phyloP scores from a whole-genome alignment of 148 eudicot species.

The Fallopia convolvulus region DNA sequence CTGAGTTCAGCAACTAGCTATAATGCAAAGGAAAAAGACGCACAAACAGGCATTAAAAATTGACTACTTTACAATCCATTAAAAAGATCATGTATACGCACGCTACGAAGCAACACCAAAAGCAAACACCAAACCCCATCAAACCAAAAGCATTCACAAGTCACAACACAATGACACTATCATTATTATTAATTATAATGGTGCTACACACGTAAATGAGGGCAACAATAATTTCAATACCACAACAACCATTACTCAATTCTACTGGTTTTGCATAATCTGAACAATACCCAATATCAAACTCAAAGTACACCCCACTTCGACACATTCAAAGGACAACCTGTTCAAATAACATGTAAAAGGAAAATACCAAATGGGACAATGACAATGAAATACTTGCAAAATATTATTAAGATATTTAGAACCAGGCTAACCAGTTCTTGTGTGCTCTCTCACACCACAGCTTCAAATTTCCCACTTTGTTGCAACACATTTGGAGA shows the following conservation, averaged over 20 bases:
- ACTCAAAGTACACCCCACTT: background rate
- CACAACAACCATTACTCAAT: background rate
- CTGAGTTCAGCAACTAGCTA: conserved; percentile 5
- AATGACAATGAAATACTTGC: background rate
- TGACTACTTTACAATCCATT: background rate
- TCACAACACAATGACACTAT: conserved; percentile 1
- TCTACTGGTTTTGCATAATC: background rate
- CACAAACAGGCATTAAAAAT: conserved; percentile 9
- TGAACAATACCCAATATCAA: background rate
- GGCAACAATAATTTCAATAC: conserved; percentile 1
- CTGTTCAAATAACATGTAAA: background rate
- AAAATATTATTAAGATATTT: background rate
- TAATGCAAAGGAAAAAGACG: background rate
- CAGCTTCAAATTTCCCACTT: background rate
- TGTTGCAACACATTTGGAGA: background rate
- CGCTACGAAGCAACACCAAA: conserved; percentile 18
- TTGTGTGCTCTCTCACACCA: background rate
- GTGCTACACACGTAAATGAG: conserved; percentile 10
- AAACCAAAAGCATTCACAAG: conserved; percentile 6
- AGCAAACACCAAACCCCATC: conserved; percentile 11
- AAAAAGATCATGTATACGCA: conserved; percentile 10
- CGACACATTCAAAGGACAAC: conserved; percentile 6
- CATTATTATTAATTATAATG: conserved; percentile 1
- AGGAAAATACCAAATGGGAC: background rate
- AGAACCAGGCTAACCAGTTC: background rate